Evolutionary conservation across 768 basidiomycete species (phyloP), one percentile per base, ranked within the genome.

Genomic region (Psilocybe sp.): DNA sequence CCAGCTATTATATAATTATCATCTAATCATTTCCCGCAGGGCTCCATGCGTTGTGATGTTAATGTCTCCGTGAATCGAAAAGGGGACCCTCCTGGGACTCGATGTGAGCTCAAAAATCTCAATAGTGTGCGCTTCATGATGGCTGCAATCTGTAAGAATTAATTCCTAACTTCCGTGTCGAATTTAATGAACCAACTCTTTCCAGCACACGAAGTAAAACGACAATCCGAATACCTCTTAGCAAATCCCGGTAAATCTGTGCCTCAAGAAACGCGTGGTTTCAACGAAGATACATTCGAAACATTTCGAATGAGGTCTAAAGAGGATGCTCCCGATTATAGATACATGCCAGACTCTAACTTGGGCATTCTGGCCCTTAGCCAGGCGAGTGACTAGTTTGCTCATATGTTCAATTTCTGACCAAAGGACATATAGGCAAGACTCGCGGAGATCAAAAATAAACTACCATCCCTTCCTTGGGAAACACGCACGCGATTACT

Each of bases 301-400:
- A 98, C 97, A 0, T 94, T 83, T 68, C 78, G 74, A 31, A 68
- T 98, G 37, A 78, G 97, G 37, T 84, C 82, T 40, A 98, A 99
- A 68, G 97, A 97, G 59, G 89, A 94, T 57, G 87, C 93, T 0
- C 92, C 90, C 1, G 97, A 99, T 65, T 99, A 98, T 65, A 81
- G 90, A 14, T 98, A 98, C 70, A 96, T 99, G 92, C 97, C 97
- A 0, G 97, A 99, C 64, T 85, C 92, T 0, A 98, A 98, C 64
- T 69, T 98, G 1, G 92, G 93, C 0, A 79, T 84, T 0, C 69
- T 98, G 5, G 61, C 81, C 31, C 60, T 89, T 6, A 76, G 76
- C 49, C 63, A 79, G 51, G 84, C 80, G 50, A 19, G 32, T 49
- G 15, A 8, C 14, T 18, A 35, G 9, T 28, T 11, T 16, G 15